phyloP scores from a whole-genome alignment of 2,329 filamentous ascomycete species.

The Colletotrichum neosansevieriae region DNA sequence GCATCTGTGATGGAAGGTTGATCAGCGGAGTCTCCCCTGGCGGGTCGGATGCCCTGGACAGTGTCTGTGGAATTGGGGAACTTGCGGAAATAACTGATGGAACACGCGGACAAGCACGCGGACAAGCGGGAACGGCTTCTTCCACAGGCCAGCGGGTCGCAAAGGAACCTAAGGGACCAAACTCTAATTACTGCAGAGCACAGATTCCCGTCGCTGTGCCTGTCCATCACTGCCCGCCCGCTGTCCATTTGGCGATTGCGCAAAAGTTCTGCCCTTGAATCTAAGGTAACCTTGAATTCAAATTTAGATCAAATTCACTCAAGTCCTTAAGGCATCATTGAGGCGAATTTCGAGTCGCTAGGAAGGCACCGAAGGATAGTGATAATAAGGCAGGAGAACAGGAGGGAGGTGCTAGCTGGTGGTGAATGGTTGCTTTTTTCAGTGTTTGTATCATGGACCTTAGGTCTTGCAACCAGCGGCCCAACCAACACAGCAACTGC shows the following conservation, averaged over 20 bases:
- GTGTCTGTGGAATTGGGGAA: too few species aligned
- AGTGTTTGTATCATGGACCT: neutral
- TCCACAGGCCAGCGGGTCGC: neutral
- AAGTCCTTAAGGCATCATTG: too few species aligned
- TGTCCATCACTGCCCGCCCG: constrained; percentile 1
- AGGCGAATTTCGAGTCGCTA: too few species aligned
- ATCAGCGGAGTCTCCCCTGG: constrained; percentile 33
- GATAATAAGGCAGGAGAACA: too few species aligned
- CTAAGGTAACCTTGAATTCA: neutral
- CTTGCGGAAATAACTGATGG: too few species aligned
- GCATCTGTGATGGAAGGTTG: constrained; percentile 20
- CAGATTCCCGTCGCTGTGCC: constrained; percentile 3
- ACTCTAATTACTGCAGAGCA: neutral
- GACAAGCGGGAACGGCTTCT: too few species aligned
- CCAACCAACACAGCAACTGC: constrained; percentile 14
- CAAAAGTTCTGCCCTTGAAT: neutral
- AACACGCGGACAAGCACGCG: too few species aligned
- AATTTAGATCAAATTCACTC: neutral
- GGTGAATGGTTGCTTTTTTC: neutral
- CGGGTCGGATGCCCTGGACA: too few species aligned
- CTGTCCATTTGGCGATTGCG: neutral
- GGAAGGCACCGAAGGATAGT: too few species aligned
- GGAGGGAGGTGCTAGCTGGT: neutral
- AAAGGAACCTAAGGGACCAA: constrained; percentile 4
- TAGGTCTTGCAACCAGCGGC: constrained; percentile 8